A percentile compares a stretch with the other conserved stretches of the same genome.
Conservation (phyloP, 495 filamentous ascomycete genomes). For the Hypomontagnella submonticulosa region DNA sequence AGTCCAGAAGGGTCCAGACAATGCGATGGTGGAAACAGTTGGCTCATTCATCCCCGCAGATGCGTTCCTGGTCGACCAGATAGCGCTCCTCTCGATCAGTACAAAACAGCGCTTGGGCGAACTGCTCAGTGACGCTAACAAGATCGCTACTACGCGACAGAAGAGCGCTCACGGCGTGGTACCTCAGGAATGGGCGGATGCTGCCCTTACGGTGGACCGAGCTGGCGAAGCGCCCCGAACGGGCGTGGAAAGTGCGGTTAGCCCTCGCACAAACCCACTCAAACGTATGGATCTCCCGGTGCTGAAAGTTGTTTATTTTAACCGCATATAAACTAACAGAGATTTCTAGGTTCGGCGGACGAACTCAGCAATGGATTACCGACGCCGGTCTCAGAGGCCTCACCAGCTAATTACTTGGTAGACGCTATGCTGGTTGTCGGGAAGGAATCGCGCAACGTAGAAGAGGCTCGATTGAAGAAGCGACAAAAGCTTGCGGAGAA, state of each 20-base stretch:
- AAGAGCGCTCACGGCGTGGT: conserved; percentile 77
- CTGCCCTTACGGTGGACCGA: conserved; percentile 59
- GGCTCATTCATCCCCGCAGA: conserved; percentile 75
- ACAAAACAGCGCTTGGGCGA: conserved; percentile 75
- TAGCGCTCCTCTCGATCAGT: conserved; percentile 79
- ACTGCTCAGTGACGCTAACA: conserved; percentile 75
- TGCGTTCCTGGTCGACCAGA: conserved; percentile 74
- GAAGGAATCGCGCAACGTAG: conserved; percentile 55
- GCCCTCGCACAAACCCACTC: conserved; percentile 62
- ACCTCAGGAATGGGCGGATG: conserved; percentile 74
- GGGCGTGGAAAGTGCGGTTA: conserved; percentile 56
- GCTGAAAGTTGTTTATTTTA: conserved; percentile 43
- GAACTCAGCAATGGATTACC: conserved; percentile 42
- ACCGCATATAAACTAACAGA: conserved; percentile 29
- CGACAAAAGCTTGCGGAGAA: conserved; percentile 57
- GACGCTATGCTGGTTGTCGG: conserved; percentile 51
- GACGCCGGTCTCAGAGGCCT: conserved; percentile 38
- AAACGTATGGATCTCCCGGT: conserved; percentile 65
- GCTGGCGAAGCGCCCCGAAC: conserved; percentile 49
- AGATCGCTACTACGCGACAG: conserved; percentile 71
- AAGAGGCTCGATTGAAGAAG: conserved; percentile 61
- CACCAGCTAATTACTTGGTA: conserved; percentile 50
- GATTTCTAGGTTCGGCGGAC: conserved; percentile 36
- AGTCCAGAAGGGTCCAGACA: conserved; percentile 59
- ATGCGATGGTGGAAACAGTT: conserved; percentile 64